Evolutionary conservation across 305 asterid genomes (phyloP).

Genomic region (Stenogyne calaminthoides): DNA sequence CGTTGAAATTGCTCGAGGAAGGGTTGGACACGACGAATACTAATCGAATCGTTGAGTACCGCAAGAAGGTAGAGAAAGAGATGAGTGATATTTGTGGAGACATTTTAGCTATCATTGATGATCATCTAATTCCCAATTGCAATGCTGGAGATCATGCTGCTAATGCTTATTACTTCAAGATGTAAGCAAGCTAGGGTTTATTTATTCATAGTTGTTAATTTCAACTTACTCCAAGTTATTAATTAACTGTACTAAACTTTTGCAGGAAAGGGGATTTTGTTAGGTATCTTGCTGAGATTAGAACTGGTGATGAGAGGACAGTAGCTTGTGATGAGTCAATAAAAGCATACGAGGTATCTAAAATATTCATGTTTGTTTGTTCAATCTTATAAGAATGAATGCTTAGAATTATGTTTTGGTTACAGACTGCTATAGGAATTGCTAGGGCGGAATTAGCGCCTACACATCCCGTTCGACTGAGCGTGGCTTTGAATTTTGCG

Average conservation of each 20-base stretch:
- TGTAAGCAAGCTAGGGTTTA: conserved; percentile 23
- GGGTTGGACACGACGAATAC: background rate
- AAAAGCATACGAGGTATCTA: conserved; percentile 65
- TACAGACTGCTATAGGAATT: conserved; percentile 41
- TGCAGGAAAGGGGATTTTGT: background rate
- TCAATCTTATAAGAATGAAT: background rate
- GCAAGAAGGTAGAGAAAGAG: background rate
- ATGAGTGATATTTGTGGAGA: background rate
- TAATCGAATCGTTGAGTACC: background rate
- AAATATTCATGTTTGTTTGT: no score
- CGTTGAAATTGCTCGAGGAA: background rate
- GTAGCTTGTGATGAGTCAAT: conserved; percentile 48
- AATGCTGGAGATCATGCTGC: background rate
- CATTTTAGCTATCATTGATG: background rate
- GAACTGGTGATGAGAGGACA: background rate
- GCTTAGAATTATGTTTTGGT: background rate
- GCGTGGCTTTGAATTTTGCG: conserved; percentile 75
- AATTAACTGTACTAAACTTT: background rate
- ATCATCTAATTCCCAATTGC: background rate
- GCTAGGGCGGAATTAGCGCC: conserved; percentile 47
- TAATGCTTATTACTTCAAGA: background rate
- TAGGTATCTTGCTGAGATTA: background rate
- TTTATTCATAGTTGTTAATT: background rate
- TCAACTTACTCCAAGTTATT: background rate
- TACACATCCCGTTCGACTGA: conserved; percentile 76